phyloP scores from a whole-genome alignment of 2,329 filamentous ascomycete genomes.

The Cytospora leucostoma region DNA sequence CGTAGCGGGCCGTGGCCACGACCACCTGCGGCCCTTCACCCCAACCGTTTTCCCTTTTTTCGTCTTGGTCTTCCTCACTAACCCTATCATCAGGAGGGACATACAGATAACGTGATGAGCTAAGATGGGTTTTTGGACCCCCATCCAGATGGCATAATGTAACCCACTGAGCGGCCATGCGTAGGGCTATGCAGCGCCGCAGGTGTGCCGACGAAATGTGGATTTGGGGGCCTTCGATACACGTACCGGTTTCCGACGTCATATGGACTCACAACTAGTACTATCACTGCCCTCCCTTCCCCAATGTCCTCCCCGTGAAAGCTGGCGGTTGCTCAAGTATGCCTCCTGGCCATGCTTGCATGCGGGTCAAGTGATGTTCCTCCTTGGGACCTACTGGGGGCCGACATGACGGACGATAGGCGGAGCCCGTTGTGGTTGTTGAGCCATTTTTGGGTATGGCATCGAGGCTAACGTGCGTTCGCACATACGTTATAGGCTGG shows the following conservation, averaged over 20 bases:
- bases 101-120: neutral
- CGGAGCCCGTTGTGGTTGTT: neutral
- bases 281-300: neutral
- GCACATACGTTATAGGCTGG: neutral
- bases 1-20: neutral
- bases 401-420: neutral
- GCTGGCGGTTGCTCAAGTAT: neutral
- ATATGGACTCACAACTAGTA: neutral
- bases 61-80: neutral
- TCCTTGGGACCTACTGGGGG: neutral
- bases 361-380: neutral
- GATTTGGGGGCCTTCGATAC: neutral
- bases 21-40: neutral
- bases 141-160: slow-evolving; percentile 2
- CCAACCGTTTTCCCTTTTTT: neutral
- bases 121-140: neutral
- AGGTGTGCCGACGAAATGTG: neutral
- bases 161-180: neutral
- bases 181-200: neutral
- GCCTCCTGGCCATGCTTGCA: neutral
- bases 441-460: too few relatives aligned
- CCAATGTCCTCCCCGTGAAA: neutral
- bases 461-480: neutral
- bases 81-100: neutral
- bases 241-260: neutral